Percentiles rank a stretch among this genome's conserved stretches.
Conservation (phyloP, 768 basidiomycete species). For the Leccinum uliginosum region DNA sequence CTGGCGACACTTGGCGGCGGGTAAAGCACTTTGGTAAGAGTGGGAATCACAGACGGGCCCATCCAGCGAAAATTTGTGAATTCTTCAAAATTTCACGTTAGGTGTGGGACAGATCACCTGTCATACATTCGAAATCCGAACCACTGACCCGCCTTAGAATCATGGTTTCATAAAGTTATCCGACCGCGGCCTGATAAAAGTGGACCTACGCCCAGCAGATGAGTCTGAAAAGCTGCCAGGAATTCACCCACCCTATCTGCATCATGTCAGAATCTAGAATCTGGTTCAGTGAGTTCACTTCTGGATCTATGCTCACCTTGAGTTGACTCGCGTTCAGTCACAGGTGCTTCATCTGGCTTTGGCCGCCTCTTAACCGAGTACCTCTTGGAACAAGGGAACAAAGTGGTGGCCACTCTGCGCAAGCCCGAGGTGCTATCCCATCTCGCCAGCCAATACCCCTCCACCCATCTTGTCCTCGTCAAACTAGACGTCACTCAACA, state of each 20-base stretch:
- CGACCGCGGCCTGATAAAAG: background rate
- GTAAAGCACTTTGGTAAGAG: background rate
- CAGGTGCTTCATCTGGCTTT: background rate
- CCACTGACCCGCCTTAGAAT: background rate
- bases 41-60: background rate
- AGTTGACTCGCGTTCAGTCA: background rate
- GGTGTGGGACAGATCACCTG: background rate
- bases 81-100: background rate
- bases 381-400: slow-evolving; percentile 33
- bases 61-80: background rate
- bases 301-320: background rate
- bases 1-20: background rate
- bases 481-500: slow-evolving; percentile 31
- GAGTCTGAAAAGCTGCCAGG: background rate
- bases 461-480: slow-evolving; percentile 20
- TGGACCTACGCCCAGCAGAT: background rate
- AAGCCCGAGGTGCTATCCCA: slow-evolving; percentile 32
- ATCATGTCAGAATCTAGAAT: slow-evolving; percentile 12
- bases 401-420: slow-evolving; percentile 41
- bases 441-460: slow-evolving; percentile 24
- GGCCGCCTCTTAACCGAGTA: slow-evolving; percentile 34
- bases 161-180: background rate
- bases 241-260: background rate
- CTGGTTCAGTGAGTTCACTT: slow-evolving; percentile 7
- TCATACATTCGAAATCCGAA: background rate